Evolutionary conservation across 2,329 filamentous ascomycete species (phyloP).

Genomic region (Stemphylium vesicarium): DNA sequence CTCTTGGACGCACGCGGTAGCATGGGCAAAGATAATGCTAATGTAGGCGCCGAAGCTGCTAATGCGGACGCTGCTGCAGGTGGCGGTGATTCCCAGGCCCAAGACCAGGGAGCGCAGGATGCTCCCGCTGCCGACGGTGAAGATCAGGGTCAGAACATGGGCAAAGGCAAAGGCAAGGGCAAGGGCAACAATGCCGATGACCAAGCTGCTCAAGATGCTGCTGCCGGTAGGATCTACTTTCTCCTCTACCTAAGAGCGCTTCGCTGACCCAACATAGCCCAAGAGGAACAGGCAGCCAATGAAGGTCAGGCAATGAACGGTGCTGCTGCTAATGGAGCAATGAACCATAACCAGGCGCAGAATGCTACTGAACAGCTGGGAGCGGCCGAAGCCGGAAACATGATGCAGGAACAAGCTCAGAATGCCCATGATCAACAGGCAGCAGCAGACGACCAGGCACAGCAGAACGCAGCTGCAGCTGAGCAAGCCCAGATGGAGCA

Average conservation of each 20-base stretch:
- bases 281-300: slow-evolving; percentile 9
- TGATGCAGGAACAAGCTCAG: no score
- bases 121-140: slow-evolving; percentile 6
- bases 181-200: slow-evolving; percentile 11
- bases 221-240: background rate
- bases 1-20: slow-evolving; percentile 28
- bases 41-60: slow-evolving; percentile 3
- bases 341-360: no score
- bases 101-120: slow-evolving; percentile 16
- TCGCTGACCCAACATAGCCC: slow-evolving; percentile 2
- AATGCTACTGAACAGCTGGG: no score
- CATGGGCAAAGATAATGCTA: slow-evolving; percentile 16
- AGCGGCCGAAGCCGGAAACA: no score
- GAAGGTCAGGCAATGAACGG: no score
- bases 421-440: slow-evolving; percentile 10
- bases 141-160: no score
- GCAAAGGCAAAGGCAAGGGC: slow-evolving; percentile 14
- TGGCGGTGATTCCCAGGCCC: slow-evolving; percentile 8
- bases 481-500: slow-evolving; percentile 3
- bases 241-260: background rate
- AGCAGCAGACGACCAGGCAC: no score
- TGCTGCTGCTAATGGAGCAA: no score
- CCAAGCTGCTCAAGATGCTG: slow-evolving; percentile 9
- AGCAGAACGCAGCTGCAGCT: slow-evolving; percentile 3
- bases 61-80: slow-evolving; percentile 5